These are phyloP conservation scores for Penicillium coffeae DNA, from an alignment of 495 filamentous ascomycete species.

Conservation along the genomic window DNA sequence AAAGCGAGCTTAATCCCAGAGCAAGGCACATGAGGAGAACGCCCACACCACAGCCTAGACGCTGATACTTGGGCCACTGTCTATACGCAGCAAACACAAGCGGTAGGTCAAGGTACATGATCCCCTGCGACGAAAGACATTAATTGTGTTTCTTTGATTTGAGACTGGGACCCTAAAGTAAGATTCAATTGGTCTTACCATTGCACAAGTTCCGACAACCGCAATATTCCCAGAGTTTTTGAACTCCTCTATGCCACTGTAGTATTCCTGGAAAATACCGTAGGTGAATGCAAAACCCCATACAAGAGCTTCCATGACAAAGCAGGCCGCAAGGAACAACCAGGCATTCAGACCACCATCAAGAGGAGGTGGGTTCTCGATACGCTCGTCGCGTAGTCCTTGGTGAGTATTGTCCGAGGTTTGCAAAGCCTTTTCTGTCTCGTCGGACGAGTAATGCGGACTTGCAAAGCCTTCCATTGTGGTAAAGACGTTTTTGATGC, in stretches of 20 bases:
- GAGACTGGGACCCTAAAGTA: not conserved
- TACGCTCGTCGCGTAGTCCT: not conserved
- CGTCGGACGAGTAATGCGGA: not conserved
- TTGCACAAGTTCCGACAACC: constrained; percentile 12
- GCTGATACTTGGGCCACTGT: constrained; percentile 5
- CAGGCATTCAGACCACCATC: constrained; percentile 60
- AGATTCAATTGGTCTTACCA: constrained; percentile 6
- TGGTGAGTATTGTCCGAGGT: not conserved
- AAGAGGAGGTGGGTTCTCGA: constrained; percentile 39
- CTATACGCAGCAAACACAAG: constrained; percentile 6
- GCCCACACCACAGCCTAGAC: constrained; percentile 5
- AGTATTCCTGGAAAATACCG: constrained; percentile 40
- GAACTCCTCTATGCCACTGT: constrained; percentile 23
- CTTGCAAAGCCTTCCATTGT: not conserved
- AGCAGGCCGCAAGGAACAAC: constrained; percentile 56
- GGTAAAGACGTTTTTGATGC: not conserved
- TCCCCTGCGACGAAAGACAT: constrained; percentile 1
- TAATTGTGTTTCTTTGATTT: not conserved
- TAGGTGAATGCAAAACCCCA: constrained; percentile 49
- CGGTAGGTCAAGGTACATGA: constrained; percentile 10
- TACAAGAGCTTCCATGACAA: constrained; percentile 56
- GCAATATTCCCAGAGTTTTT: constrained; percentile 15
- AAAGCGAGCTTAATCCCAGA: constrained; percentile 10
- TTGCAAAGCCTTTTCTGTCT: not conserved
- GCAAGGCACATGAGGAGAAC: constrained; percentile 13